Base-by-base conservation (phyloP, 352 stramenopile species). In the Phytophthora crassamura region DNA sequence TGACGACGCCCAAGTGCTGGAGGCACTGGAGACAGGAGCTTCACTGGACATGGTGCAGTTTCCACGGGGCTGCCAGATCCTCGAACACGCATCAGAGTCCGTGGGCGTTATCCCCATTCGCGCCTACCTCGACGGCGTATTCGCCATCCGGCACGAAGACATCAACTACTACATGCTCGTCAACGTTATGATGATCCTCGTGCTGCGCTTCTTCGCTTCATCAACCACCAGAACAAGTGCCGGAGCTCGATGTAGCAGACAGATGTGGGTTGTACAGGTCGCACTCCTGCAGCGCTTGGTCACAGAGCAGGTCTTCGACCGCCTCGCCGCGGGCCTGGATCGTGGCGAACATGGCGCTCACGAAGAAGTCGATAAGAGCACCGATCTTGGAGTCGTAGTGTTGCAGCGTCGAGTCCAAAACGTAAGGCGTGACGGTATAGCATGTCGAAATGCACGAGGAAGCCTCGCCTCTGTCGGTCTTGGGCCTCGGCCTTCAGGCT, bases 201-300 rank as follows among this genome's bases (percentile, higher is more conserved):
- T 69, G 22, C 58, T 86, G 54, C 68, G 75, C 6, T 87, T 75
- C n/a, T n/a, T n/a, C n/a, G n/a, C 45, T n/a, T n/a, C n/a, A 56
- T 86, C 39, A 83, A 83, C 49, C 76, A 87, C 58, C 78, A 85
- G 53, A 84, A 84, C n/a, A 66, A 71, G 25, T 82, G 74, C 53
- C 10, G 2, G 9, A 15, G 18, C 9, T 48, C 18, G 15, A 12
- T n/a, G n/a, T n/a, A 47, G n/a, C 5, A n/a, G n/a, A n/a, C n/a
- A n/a, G n/a, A n/a, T 7, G 7, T 18, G 8, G 2, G 25, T 47
- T 47, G 14, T 14, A n/a, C 35, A 4, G 48, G 11, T 12, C 38
- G 33, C 28, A 22, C 0, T 45, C n/a, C 12, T 59, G 14, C 5
- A 72, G 53, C 1, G 47, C 58, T 41, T 74, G 48, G n/a, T 70